Base-by-base conservation (phyloP, 768 basidiomycete species). In the Lactarius psammicola region DNA sequence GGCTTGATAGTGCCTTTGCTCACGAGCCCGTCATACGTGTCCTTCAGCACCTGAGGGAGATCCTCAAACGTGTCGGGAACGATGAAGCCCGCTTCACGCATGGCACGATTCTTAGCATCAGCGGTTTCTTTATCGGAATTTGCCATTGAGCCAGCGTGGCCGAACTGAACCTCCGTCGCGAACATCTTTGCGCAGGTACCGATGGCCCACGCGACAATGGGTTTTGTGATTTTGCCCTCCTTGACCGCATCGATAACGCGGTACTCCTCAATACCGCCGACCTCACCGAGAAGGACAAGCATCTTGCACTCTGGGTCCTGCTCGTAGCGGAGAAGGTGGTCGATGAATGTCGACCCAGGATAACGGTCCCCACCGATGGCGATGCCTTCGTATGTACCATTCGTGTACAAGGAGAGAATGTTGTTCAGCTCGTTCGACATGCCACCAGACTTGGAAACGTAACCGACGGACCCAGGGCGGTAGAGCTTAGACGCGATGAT, bases 361-460 rank as follows among this genome's bases (percentile, higher is more conserved):
- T 98, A 98, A 65, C 97, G 92, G 77, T 99, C 97, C 80, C 97
- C 97, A 75, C 97, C 97, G 72, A 99, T 99, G 76, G 96, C 97
- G 75, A 99, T 95, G 83, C 97, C 97, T 84, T 99, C 97, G 81
- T 98, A 99, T 69, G 95, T 96, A 72, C 97, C 97, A 80, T 99
- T 95, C 75, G 96, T 98, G 73, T 84, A 84, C 76, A 96, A 85
- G 26, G 94, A 95, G 68, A 99, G 88, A 77, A 99, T 99, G 84
- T 98, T 99, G 90, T 99, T 98, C 74, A 99, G 82, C 79, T 99
- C 96, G 82, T 98, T 98, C 73, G 96, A 98, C 96, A 99, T 99
- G 78, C 96, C 96, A 71, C 96, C 96, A 9, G 95, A 98, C 82
- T 99, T 99, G 78, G 94, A 97, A 75, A 99, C 96, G 78, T 98